Base-by-base conservation (phyloP, 1,284 basidiomycete genomes). In the Trametes polyzona region DNA sequence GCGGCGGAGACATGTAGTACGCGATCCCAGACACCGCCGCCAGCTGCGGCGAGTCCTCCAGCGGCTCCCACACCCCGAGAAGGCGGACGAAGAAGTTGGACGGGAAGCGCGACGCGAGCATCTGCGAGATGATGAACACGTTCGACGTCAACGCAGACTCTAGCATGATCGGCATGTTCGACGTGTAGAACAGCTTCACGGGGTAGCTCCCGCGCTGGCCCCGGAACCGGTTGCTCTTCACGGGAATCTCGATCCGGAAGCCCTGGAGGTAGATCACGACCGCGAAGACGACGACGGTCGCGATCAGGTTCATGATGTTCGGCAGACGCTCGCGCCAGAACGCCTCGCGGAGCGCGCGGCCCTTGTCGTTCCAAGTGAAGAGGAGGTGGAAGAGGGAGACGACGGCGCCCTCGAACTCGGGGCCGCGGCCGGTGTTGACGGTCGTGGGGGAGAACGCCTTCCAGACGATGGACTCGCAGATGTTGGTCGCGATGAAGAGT, bases 81-180 rank as follows among this genome's bases (percentile, higher is more conserved):
- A 99, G 82, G 65, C 86, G 86, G 65, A 98, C 94, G 62, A 98
- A 80, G 64, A 98, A 75, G 81, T 97, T 98, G 66, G 81, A 79
- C 1, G 97, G 96, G 87, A 98, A 98, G 40, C 96, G 86, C 48
- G 80, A 82, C 36, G 88, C 86, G 66, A 98, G 83, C 96, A 98
- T 98, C 77, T 98, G 97, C 42, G 89, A 93, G 70, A 99, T 85
- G 74, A 99, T 93, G 79, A 96, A 98, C 26, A 98, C 87, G 76
- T 99, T 98, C 61, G 88, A 92, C 9, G 95, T 96, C 58, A 98
- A 81, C 11, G 96, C 96, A 24, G 86, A 90, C 77, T 98, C 93
- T 64, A 99, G 87, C 96, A 99, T 99, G 82, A 99, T 99, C 62
- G 96, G 96, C 96, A 98, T 98, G 83, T 98, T 99, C 63, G 87